Conservation (phyloP, 2,329 filamentous ascomycete species). For the Thielaviopsis punctulata region DNA sequence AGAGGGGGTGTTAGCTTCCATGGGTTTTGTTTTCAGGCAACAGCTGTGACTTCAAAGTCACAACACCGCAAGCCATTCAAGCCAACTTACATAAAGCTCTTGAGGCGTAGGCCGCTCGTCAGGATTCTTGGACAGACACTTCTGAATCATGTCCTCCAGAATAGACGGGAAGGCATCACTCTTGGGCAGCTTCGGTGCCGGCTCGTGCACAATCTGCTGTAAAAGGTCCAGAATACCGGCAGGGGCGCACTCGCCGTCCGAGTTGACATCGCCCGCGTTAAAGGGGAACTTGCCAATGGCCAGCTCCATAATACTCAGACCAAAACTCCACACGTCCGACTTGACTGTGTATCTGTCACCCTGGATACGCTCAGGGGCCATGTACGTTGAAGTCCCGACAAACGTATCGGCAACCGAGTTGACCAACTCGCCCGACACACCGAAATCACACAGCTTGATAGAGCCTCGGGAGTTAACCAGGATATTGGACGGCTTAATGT, state of each 20-base stretch:
- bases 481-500: slow-evolving; percentile 97
- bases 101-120: slow-evolving; percentile 80
- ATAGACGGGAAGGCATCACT: slow-evolving; percentile 94
- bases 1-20: not conserved
- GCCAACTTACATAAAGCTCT: slow-evolving; percentile 62
- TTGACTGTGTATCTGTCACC: slow-evolving; percentile 95
- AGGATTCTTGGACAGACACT: slow-evolving; percentile 81
- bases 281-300: slow-evolving; percentile 97
- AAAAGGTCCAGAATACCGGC: slow-evolving; percentile 90
- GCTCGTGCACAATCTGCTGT: slow-evolving; percentile 94
- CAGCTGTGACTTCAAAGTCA: not conserved
- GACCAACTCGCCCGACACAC: slow-evolving; percentile 92
- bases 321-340: slow-evolving; percentile 97
- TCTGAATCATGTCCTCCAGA: slow-evolving; percentile 90
- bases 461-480: slow-evolving; percentile 83
- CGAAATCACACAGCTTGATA: slow-evolving; percentile 97
- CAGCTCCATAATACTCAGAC: slow-evolving; percentile 86
- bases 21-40: not conserved
- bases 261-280: slow-evolving; percentile 51
- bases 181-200: slow-evolving; percentile 82
- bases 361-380: slow-evolving; percentile 96
- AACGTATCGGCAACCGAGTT: slow-evolving; percentile 98
- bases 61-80: too few relatives aligned
- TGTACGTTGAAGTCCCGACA: slow-evolving; percentile 96
- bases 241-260: slow-evolving; percentile 63